Percentiles rank a stretch among this genome's conserved stretches.
phyloP scores from a whole-genome alignment of 495 filamentous ascomycete genomes.

The Tuber magnatum region DNA sequence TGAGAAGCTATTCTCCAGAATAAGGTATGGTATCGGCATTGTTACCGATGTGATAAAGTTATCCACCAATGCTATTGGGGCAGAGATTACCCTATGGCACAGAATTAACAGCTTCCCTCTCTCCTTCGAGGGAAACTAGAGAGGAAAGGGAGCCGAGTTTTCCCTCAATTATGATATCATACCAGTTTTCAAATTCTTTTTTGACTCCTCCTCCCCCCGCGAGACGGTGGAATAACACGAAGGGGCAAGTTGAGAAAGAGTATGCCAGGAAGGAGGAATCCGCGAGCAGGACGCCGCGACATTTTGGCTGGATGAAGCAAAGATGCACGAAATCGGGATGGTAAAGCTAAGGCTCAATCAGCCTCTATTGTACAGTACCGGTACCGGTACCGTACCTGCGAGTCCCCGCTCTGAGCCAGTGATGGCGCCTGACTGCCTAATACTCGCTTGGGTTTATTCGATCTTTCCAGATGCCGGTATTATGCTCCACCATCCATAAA shows the following conservation, averaged over 20 bases:
- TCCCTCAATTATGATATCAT: too few species aligned
- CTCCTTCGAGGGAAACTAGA: not conserved
- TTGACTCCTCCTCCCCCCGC: too few species aligned
- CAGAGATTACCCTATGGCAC: not conserved
- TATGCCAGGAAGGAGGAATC: not conserved
- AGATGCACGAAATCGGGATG: too few species aligned
- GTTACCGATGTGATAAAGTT: too few species aligned
- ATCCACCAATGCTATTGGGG: not conserved
- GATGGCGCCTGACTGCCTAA: not conserved
- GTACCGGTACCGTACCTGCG: too few species aligned
- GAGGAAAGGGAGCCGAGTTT: not conserved
- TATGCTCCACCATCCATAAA: not conserved
- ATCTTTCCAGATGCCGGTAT: not conserved
- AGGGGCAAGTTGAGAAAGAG: not conserved
- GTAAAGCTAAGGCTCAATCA: not conserved
- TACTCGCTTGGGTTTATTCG: not conserved
- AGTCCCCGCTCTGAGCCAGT: too few species aligned
- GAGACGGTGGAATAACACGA: not conserved
- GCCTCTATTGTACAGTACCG: too few species aligned
- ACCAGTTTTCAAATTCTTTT: too few species aligned
- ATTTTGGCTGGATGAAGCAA: too few species aligned
- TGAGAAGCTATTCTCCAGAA: not conserved
- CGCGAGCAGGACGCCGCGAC: not conserved
- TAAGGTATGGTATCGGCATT: too few species aligned
- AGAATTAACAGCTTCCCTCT: not conserved